These are phyloP conservation scores for Alopecurus myosuroides DNA, from an alignment of 176 grass and related monocot species.

Conservation along the genomic window DNA sequence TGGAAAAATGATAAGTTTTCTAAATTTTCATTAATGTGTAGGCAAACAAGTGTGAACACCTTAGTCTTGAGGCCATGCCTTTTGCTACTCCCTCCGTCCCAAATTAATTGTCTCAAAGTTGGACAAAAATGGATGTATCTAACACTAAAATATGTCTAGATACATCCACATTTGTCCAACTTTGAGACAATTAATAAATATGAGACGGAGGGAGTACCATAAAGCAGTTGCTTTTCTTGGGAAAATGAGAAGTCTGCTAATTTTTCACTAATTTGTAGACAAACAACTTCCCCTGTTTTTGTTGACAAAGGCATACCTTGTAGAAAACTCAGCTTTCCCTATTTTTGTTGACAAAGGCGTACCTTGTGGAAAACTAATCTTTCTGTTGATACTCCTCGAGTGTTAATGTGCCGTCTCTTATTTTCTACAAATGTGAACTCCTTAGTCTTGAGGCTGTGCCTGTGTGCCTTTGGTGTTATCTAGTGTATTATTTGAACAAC, in stretches of 20 bases:
- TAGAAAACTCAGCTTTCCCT: not conserved
- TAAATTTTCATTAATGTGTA: not conserved
- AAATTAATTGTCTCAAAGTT: too few species aligned
- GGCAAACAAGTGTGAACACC: not conserved
- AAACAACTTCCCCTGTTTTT: not conserved
- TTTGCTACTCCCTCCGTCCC: too few species aligned
- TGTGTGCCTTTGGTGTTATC: too few species aligned
- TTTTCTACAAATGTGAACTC: too few species aligned
- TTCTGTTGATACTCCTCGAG: not conserved
- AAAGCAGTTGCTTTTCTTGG: not conserved
- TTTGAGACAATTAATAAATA: too few species aligned
- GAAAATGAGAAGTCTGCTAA: not conserved
- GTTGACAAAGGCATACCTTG: not conserved
- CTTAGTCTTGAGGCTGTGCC: too few species aligned
- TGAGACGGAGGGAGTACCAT: too few species aligned
- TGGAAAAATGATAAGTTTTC: not conserved
- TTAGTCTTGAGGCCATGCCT: not conserved
- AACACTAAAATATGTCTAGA: too few species aligned
- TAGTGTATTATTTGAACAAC: too few species aligned
- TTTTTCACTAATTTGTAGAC: not conserved
- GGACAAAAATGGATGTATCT: too few species aligned
- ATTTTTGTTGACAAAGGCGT: not conserved
- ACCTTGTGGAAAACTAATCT: not conserved
- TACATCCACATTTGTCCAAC: too few species aligned
- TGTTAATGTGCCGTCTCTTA: slow-evolving; percentile 5